These are phyloP conservation scores for Daldinia concentrica DNA, from an alignment of 495 filamentous ascomycete genomes.

Conservation along the genomic window DNA sequence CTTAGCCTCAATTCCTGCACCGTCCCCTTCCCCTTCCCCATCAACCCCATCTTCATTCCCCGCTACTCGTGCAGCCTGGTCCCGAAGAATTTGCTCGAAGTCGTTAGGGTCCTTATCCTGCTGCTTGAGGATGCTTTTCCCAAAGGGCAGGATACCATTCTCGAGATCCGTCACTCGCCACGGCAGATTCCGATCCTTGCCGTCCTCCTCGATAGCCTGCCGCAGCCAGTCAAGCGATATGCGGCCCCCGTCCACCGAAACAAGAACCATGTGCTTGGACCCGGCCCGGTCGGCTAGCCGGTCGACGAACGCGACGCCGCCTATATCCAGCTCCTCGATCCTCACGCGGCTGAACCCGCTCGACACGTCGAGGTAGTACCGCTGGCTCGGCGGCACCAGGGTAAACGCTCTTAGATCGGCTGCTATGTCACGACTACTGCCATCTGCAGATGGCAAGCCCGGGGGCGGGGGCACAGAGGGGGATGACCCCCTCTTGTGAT, in stretches of 20 bases:
- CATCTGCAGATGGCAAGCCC: constrained; percentile 43
- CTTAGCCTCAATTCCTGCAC: background rate
- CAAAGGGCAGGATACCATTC: constrained; percentile 40
- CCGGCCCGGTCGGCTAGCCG: constrained; percentile 45
- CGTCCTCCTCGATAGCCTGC: constrained; percentile 55
- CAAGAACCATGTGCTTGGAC: constrained; percentile 53
- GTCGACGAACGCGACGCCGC: constrained; percentile 45
- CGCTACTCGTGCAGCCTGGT: constrained; percentile 9
- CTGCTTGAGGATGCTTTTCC: constrained; percentile 37
- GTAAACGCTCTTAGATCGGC: constrained; percentile 58
- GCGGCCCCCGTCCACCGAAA: constrained; percentile 55
- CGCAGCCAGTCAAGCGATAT: constrained; percentile 43
- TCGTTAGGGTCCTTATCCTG: constrained; percentile 6
- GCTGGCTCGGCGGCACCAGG: constrained; percentile 56
- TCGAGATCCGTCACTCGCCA: constrained; percentile 51
- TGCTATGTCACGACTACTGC: constrained; percentile 54
- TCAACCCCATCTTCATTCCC: background rate
- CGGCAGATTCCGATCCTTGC: constrained; percentile 52
- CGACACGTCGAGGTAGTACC: constrained; percentile 35
- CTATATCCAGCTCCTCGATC: constrained; percentile 54
- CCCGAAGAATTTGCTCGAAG: constrained; percentile 11
- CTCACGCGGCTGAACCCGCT: constrained; percentile 36
- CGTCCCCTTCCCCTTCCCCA: constrained; percentile 2
- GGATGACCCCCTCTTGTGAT: constrained; percentile 12
- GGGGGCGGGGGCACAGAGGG: constrained; percentile 21